Base-by-base conservation (phyloP, 2,329 filamentous ascomycete species). In the Colletotrichum tanaceti region DNA sequence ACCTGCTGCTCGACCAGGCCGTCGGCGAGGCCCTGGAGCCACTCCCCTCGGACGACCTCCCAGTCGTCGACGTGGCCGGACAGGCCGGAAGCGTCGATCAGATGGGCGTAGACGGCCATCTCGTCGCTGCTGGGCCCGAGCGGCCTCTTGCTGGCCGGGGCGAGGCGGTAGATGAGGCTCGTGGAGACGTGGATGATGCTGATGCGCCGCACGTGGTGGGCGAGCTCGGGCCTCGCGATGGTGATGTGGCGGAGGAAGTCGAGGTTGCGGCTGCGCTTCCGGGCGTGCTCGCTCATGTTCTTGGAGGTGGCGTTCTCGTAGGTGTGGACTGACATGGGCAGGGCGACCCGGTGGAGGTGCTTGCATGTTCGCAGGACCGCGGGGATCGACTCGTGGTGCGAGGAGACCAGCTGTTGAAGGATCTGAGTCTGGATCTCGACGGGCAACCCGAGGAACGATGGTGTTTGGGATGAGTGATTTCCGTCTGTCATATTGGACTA, bases 241-340 rank as follows among this genome's bases (percentile, higher is more conserved):
- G 20, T 38, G 57, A 59, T 59, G 43, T 59, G 39, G 22, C 57
- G 57, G 7, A 59, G 20, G 43, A 59, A 49, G 44, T 49, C 57
- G 9, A 59, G 57, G 9, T 59, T 59, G 43, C 57, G 57, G 14
- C 57, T 59, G 57, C 57, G 57, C 28, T 49, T 59, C 43, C n/a
- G 43, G 3, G 57, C 57, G 32, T 59, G 41, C 3, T 59, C 28
- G 32, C 57, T 59, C 28, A 41, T 47, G 43, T 59, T 59, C 43
- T 49, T 59, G 10, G 43, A 13, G 11, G 43, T 22, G 28, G 35
- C 43, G 38, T 47, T 59, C 32, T 59, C 20, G 43, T 59, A 59
- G 2, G 57, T 59, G 16, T 46, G 32, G 43, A 59, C 57, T 11
- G 57, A 59, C 43, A 59, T 14, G n/a, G 28, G 43, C n/a, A 49